Evolutionary conservation across 2,329 filamentous ascomycete genomes (phyloP), one percentile per base, ranked within the genome.

Genomic region (Rutstroemia sp.): DNA sequence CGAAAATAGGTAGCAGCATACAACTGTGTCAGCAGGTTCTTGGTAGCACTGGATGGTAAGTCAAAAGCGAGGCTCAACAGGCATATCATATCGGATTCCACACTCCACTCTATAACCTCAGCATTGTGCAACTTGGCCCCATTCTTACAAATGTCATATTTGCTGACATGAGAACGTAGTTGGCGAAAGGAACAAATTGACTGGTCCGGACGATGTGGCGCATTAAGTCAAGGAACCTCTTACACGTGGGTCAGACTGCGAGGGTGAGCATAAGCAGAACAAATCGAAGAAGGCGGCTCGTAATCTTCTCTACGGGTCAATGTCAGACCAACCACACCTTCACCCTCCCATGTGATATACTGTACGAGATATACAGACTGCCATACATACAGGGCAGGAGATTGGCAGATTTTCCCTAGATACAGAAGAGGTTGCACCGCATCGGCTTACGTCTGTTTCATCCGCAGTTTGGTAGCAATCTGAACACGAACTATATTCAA

Each of bases 21-120:
- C 70, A 95, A 95, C 69, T 92, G 88, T 67, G 89, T 95, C 16
- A 91, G 87, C 69, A 79, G 89, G 30, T 92, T 95, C 64, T 71
- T 95, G 63, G 89, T 95, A 19, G 89, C 89, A 14, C 71, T 95
- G 56, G 86, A 95, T 73, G 88, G 82, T 84, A 72, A 71, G 80
- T 73, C 17, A 14, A 45, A 42, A 10, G 12, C 39, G 17, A 42
- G 48, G 21, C 54, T 46, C 16, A 17, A 16, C 27, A 12, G 19
- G 19, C 19, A 55, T 6, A 30, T 27, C 14, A 17, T 44, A 44
- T 39, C 17, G 37, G 37, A 17, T 21, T 5, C 38, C 23, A 9
- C 3, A 34, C 19, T 1, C 19, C n/a, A 4, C 7, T 30, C 16
- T 48, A 56, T 63, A 23, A 63, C 45, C 45, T 21, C 8, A 46